Evolutionary conservation across 2,329 filamentous ascomycete genomes (phyloP).

Genomic region (Grosmannia huntii): DNA sequence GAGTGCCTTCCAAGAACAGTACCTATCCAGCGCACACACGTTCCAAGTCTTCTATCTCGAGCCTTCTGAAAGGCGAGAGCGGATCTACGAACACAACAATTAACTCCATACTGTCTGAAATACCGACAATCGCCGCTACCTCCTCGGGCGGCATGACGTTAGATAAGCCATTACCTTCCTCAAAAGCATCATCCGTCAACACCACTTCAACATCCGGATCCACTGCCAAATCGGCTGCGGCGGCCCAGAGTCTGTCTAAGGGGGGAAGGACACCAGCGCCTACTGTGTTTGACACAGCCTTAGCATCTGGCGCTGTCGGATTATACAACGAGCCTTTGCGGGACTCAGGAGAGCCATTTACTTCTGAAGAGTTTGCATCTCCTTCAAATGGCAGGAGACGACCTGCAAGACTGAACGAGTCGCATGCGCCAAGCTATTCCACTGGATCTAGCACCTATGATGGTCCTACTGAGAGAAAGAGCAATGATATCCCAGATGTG

Average conservation of each 20-base stretch:
- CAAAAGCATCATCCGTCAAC: constrained; percentile 36
- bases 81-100: constrained; percentile 20
- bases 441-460: constrained; percentile 28
- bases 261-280: constrained; percentile 29
- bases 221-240: constrained; percentile 27
- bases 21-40: constrained; percentile 19
- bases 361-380: constrained; percentile 29
- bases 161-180: constrained; percentile 28
- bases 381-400: constrained; percentile 26
- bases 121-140: constrained; percentile 23
- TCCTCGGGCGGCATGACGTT: constrained; percentile 21
- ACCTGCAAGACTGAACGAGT: constrained; percentile 24
- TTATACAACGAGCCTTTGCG: constrained; percentile 33
- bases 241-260: constrained; percentile 28
- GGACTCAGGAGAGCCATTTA: constrained; percentile 21
- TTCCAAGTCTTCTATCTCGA: constrained; percentile 19
- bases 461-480: constrained; percentile 12
- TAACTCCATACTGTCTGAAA: constrained; percentile 21
- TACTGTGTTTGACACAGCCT: constrained; percentile 29
- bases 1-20: constrained; percentile 26
- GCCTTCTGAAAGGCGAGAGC: constrained; percentile 17
- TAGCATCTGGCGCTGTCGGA: constrained; percentile 36
- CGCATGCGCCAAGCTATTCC: constrained; percentile 17
- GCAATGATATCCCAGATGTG: constrained; percentile 17
- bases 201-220: constrained; percentile 29